Percentiles rank a stretch among this genome's conserved stretches.
Evolutionary conservation across 768 basidiomycete species (phyloP).

Genomic region (Chiua virens): DNA sequence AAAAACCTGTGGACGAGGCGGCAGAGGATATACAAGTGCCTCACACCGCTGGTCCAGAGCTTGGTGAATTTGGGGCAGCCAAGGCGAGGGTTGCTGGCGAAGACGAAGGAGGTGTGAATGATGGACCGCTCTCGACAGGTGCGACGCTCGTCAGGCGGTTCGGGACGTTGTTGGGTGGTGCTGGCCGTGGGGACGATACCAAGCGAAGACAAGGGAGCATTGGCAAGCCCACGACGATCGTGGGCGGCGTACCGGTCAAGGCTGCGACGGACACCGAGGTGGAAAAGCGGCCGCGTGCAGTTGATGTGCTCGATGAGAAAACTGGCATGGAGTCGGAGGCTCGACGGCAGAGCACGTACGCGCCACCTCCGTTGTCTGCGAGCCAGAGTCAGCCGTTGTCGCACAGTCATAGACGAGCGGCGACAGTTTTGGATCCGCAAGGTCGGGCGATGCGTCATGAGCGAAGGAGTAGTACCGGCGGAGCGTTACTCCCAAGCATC

Average conservation of each 20-base stretch:
- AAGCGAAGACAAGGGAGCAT: slow-evolving; percentile 37
- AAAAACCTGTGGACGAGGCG: slow-evolving; percentile 43
- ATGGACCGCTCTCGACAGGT: slow-evolving; percentile 50
- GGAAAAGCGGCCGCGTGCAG: slow-evolving; percentile 29
- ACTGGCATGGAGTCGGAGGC: slow-evolving; percentile 21
- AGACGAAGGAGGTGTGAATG: slow-evolving; percentile 26
- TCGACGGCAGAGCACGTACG: slow-evolving; percentile 20
- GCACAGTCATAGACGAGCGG: slow-evolving; percentile 67
- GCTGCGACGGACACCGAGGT: slow-evolving; percentile 37
- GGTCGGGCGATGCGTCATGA: slow-evolving; percentile 65
- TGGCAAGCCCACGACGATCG: slow-evolving; percentile 51
- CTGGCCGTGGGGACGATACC: slow-evolving; percentile 46
- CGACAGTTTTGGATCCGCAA: slow-evolving; percentile 73
- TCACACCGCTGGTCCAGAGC: slow-evolving; percentile 66
- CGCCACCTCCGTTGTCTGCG: slow-evolving; percentile 35
- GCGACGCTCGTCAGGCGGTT: slow-evolving; percentile 78
- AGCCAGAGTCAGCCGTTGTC: slow-evolving; percentile 60
- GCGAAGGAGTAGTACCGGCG: slow-evolving; percentile 75
- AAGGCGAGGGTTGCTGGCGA: slow-evolving; percentile 29
- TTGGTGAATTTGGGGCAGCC: slow-evolving; percentile 49
- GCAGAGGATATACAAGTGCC: slow-evolving; percentile 43
- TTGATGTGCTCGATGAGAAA: slow-evolving; percentile 22
- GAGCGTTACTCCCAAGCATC: slow-evolving; percentile 45
- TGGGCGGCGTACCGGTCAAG: slow-evolving; percentile 41
- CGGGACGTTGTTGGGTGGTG: slow-evolving; percentile 57